A percentile compares a stretch with the other conserved stretches of the same genome.
These are phyloP conservation scores for Dothideomycetes sp. DNA, from an alignment of 2,329 filamentous ascomycete species.

Conservation along the genomic window DNA sequence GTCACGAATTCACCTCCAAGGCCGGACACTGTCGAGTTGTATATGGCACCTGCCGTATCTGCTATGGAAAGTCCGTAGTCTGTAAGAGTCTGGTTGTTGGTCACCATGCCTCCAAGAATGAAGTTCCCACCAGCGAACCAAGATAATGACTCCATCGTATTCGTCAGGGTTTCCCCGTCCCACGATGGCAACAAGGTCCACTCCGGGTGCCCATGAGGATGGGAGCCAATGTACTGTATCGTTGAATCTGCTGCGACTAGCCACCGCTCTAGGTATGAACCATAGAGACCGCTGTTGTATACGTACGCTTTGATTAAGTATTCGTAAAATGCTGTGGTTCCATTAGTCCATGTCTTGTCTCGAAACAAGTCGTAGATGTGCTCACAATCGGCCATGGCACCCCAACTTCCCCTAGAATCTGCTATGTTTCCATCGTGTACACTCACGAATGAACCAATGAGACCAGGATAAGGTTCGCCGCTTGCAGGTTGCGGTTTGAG, in stretches of 20 bases:
- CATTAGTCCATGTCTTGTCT: slow-evolving; percentile 7
- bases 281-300: slow-evolving; percentile 23
- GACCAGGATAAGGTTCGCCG: slow-evolving; percentile 23
- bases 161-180: slow-evolving; percentile 16
- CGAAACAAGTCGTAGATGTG: background rate
- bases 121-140: slow-evolving; percentile 29
- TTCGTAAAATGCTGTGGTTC: slow-evolving; percentile 24
- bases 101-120: slow-evolving; percentile 26
- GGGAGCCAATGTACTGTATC: slow-evolving; percentile 23
- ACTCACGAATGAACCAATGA: slow-evolving; percentile 23
- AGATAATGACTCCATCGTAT: slow-evolving; percentile 22
- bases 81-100: slow-evolving; percentile 20
- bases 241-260: slow-evolving; percentile 24
- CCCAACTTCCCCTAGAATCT: slow-evolving; percentile 25
- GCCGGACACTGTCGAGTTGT: slow-evolving; percentile 19
- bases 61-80: slow-evolving; percentile 25
- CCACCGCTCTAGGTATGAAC: slow-evolving; percentile 23
- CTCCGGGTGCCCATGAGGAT: slow-evolving; percentile 24
- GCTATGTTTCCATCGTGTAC: slow-evolving; percentile 21
- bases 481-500: slow-evolving; percentile 17
- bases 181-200: slow-evolving; percentile 24
- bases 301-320: slow-evolving; percentile 28
- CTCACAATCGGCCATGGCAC: slow-evolving; percentile 23
- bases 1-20: slow-evolving; percentile 23
- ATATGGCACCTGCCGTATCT: slow-evolving; percentile 19